Base-by-base conservation (phyloP, 2,329 filamentous ascomycete species). In the Teratosphaeria gauchensis region DNA sequence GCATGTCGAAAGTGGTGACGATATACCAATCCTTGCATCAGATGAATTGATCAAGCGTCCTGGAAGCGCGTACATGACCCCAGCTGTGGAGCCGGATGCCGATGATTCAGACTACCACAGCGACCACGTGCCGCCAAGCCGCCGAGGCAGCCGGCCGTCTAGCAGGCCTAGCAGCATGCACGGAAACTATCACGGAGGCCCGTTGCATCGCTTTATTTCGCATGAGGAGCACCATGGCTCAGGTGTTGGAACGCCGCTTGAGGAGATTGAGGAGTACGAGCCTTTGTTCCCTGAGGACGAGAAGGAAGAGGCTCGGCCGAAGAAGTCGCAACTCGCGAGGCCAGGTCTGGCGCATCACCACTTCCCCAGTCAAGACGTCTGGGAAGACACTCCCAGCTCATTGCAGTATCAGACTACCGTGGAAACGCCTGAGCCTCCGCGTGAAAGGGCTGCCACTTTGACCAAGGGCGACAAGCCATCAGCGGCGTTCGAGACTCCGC, bases 301-400 rank as follows among this genome's bases (percentile, higher is more conserved):
- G 58, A 77, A 80, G 57, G 80, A 80, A 63, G 74, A 80, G 58
- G 77, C 76, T 8, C 69, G 80, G 55, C 78, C 78, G n/a, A 74
- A 78, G 33, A 76, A 76, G 33, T 79, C 84, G 59, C 80, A 80
- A 63, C 77, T 84, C 64, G 84, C 83, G 72, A 75, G 77, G 51
- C 76, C 78, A 31, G 76, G 75, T 56, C 71, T 78, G 59, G 75
- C 76, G 56, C 72, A 76, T 51, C 77, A 80, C 63, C 87, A 87
- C 62, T 99, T 99, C 74, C 94, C 94, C 1, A 96, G 92, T 73
- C 88, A 92, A 56, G 94, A 99, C 71, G 84, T 97, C 48, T 99
- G 94, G 94, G 94, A 99, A 76, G 95, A 99, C 72, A 87, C 90
- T 0, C 94, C 95, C 3, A 88, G 86, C 69, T 96, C 91, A 74